Evolutionary conservation across 148 eudicot species (phyloP).

Genomic region (Tetragonia tetragonoides): DNA sequence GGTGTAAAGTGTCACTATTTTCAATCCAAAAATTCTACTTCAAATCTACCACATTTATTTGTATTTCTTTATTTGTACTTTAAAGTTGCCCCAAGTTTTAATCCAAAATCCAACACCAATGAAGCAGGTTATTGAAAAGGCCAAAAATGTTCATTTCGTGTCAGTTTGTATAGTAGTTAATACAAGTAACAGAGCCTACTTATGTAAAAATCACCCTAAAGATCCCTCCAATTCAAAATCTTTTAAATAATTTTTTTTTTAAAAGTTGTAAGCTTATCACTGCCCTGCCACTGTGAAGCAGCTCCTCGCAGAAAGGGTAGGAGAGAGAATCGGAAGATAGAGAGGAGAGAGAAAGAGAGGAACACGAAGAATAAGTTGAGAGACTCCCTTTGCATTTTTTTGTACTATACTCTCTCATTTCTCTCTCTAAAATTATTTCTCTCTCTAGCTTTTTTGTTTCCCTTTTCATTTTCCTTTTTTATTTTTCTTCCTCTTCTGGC

Average conservation of each 20-base stretch:
- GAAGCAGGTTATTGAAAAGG: no score
- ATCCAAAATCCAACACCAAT: no score
- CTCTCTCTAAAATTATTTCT: conserved; percentile 14
- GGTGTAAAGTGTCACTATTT: no score
- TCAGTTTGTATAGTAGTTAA: conserved; percentile 21
- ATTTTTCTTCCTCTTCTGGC: conserved; percentile 19
- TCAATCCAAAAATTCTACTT: no score
- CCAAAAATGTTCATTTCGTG: no score
- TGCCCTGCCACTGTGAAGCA: background rate
- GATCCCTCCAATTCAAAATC: background rate
- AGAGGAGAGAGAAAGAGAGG: background rate
- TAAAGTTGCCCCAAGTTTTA: no score
- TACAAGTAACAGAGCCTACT: conserved; percentile 9
- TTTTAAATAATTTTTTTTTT: background rate
- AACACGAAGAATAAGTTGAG: conserved; percentile 20
- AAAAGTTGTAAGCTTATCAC: conserved; percentile 8
- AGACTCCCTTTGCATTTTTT: background rate
- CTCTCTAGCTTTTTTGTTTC: background rate
- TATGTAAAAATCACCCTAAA: conserved; percentile 5
- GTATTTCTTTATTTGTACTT: no score
- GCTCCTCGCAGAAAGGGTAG: conserved; percentile 10
- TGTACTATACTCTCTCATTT: background rate
- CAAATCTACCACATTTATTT: no score
- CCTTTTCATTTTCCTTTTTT: background rate
- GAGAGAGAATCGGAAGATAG: background rate